These are phyloP conservation scores for Deinandra increscens DNA, from an alignment of 129 eudicot species.

Conservation along the genomic window DNA sequence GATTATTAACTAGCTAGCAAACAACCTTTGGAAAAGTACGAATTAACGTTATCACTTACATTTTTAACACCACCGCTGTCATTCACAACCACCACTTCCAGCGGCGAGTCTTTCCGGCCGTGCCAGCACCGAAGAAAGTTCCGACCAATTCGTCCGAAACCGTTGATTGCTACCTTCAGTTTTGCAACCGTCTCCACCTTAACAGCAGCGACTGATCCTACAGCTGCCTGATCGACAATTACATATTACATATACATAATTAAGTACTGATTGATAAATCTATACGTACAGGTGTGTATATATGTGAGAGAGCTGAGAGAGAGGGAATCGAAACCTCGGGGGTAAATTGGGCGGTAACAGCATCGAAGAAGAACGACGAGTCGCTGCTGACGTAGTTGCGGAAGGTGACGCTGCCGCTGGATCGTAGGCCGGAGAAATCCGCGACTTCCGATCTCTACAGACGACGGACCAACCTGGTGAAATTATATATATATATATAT, in stretches of 20 bases:
- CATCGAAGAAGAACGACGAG: conserved; percentile 61
- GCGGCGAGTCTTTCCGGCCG: conserved; percentile 90
- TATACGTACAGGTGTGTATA: neutral
- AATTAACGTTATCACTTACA: too few relatives aligned
- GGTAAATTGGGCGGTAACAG: conserved; percentile 63
- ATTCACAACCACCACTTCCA: conserved; percentile 83
- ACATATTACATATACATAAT: too few relatives aligned
- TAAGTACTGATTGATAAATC: neutral
- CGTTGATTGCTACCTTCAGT: conserved; percentile 97
- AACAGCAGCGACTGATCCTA: conserved; percentile 40
- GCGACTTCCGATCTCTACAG: conserved; percentile 71
- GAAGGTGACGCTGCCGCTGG: conserved; percentile 54
- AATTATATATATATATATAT: too few relatives aligned
- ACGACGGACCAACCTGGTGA: too few relatives aligned
- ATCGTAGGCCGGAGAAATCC: conserved; percentile 81
- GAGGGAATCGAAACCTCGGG: conserved; percentile 48
- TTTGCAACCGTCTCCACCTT: conserved; percentile 76
- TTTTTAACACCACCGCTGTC: conserved; percentile 99
- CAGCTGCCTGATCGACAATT: conserved; percentile 42
- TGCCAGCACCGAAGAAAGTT: conserved; percentile 99
- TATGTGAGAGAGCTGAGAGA: neutral
- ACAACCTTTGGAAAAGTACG: too few relatives aligned
- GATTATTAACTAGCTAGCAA: neutral
- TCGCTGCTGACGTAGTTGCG: conserved; percentile 50
- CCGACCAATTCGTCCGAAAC: conserved; percentile 95